A percentile compares a stretch with the other conserved stretches of the same genome.
Conservation (phyloP, 441 rosid genomes). For the Erysimum cheiri region DNA sequence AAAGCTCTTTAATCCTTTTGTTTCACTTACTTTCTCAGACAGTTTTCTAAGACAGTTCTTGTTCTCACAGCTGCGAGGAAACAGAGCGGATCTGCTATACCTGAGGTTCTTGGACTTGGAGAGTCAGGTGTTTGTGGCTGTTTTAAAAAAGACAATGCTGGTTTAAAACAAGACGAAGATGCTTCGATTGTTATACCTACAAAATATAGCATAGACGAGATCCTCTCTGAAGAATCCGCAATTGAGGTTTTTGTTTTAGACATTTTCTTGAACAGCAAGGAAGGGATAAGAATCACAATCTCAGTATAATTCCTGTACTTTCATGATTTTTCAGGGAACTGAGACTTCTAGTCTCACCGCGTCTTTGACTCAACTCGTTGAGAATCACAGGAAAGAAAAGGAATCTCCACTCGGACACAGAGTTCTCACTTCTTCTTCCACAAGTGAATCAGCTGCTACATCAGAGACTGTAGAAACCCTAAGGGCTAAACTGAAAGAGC, state of each 20-base stretch:
- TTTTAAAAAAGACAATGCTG: conserved; percentile 22
- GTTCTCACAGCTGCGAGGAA: conserved; percentile 36
- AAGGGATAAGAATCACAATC: conserved; percentile 1
- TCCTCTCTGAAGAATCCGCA: conserved; percentile 40
- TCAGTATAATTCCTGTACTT: neutral
- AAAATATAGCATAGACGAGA: conserved; percentile 35
- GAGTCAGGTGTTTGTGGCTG: conserved; percentile 34
- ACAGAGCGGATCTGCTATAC: conserved; percentile 22
- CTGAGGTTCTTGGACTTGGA: conserved; percentile 28
- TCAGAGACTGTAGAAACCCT: conserved; percentile 40
- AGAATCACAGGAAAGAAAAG: conserved; percentile 38
- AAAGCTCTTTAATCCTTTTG: conserved; percentile 3
- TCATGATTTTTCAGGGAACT: conserved; percentile 20
- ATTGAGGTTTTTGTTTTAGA: conserved; percentile 31
- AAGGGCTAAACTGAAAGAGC: conserved; percentile 39
- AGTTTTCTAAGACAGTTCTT: neutral
- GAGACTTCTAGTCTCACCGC: conserved; percentile 37
- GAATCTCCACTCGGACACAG: conserved; percentile 4
- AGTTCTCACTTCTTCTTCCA: conserved; percentile 14
- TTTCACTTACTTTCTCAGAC: conserved; percentile 17
- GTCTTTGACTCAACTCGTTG: conserved; percentile 38
- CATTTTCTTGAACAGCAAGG: conserved; percentile 12
- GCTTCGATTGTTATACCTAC: conserved; percentile 24
- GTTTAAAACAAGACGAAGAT: conserved; percentile 31
- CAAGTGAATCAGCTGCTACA: conserved; percentile 39